phyloP scores from a whole-genome alignment of 2,329 filamentous ascomycete species.

The Xylariaceae sp. region DNA sequence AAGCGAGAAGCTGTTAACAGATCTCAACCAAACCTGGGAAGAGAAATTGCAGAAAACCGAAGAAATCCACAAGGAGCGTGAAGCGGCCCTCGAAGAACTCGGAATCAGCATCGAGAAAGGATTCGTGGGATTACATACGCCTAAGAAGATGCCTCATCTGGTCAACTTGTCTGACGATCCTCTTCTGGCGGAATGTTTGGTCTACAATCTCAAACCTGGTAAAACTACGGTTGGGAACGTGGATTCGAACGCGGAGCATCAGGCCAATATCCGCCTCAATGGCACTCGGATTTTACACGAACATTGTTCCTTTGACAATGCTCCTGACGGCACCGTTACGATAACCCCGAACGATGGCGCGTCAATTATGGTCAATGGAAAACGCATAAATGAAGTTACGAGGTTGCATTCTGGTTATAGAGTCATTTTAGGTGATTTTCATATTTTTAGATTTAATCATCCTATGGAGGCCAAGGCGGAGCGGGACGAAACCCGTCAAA shows the following conservation, averaged over 20 bases:
- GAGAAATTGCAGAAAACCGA: conserved; percentile 94
- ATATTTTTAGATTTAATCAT: conserved; percentile 98
- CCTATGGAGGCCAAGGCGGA: conserved; percentile 94
- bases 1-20: conserved; percentile 92
- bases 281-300: conserved; percentile 90
- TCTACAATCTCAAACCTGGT: conserved; percentile 97
- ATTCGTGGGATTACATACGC: conserved; percentile 90
- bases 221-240: conserved; percentile 93
- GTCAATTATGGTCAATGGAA: conserved; percentile 96
- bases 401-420: conserved; percentile 89
- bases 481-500: conserved; percentile 82
- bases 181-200: conserved; percentile 89
- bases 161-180: conserved; percentile 97
- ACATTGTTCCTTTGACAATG: conserved; percentile 92
- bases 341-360: conserved; percentile 88
- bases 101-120: conserved; percentile 99
- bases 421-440: conserved; percentile 95
- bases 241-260: conserved; percentile 73
- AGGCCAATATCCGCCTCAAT: conserved; percentile 89
- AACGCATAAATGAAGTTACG: conserved; percentile 83
- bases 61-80: conserved; percentile 95
- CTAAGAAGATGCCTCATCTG: conserved; percentile 98
- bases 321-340: conserved; percentile 85
- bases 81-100: conserved; percentile 91
- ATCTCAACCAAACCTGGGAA: conserved; percentile 99